Base-by-base conservation (phyloP, 352 stramenopile species). In the Phytophthora sp. region DNA sequence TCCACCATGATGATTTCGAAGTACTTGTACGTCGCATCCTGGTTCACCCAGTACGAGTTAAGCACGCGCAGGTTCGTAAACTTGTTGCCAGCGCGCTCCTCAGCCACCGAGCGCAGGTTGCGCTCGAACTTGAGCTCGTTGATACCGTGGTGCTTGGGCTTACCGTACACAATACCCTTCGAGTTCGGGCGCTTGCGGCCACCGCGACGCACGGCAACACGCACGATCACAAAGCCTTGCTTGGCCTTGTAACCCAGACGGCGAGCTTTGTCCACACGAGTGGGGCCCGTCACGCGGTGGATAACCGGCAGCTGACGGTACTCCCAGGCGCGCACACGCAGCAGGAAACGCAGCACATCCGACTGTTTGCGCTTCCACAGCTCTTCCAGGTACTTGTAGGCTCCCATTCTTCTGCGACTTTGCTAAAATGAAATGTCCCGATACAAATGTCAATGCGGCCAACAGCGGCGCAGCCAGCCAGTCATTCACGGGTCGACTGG, bases 41-140 rank as follows among this genome's bases (percentile, higher is more conserved):
- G 97, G 91, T 99, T 99, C 72, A 99, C 88, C 98, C 98, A 99
- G 93, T 99, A 99, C 63, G 97, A 99, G 95, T 99, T 99, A 26
- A 99, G 89, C 60, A 99, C 98, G 63, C 98, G 94, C 60, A 99
- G 80, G 94, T 99, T 99, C 68, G 80, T 80, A 79, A 97, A 99
- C 80, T 98, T 97, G 79, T 96, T 95, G 78, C 97, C 98, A 21
- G 97, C 96, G 79, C 98, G 98, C 86, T 99, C 97, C 77, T 99
- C 98, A 42, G 98, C 98, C 39, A 99, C 91, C 54, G 85, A 98
- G 69, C 97, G 95, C 59, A 99, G 84, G 89, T 99, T 99, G 72
- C 97, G 96, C 71, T 97, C 90, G 76, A 98, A 98, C 88, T 99
- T 99, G 66, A 99, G 84, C 82, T 99, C 96, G 88, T 98, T 99